Evolutionary conservation across 495 filamentous ascomycete genomes (phyloP), one percentile per base, ranked within the genome.

Genomic region (Chaetomium tenue): DNA sequence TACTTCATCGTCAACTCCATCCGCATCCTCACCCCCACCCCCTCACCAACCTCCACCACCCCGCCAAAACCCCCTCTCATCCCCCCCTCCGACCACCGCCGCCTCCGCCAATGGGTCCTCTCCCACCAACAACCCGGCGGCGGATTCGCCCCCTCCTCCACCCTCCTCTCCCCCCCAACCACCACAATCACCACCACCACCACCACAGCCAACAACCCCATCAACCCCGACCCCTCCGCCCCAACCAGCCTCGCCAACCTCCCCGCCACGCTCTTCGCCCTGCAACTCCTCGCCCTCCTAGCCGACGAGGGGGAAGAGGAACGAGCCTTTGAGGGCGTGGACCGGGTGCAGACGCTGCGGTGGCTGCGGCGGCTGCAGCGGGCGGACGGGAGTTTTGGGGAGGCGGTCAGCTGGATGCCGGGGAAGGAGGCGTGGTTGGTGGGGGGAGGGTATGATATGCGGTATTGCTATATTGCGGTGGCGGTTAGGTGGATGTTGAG

Each of bases 301-400:
- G 89, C 89, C 0, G 90, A 95, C 63, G 85, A 90, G 62, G 74
- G 91, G 53, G 78, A 90, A 61, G 74, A 91, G 55, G 78, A 82
- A 18, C 65, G 71, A 0, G 72, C 74, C 15, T 82, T 79, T 33
- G 62, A 60, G 12, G 75, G 88, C 8, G 86, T 98, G 20, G 85
- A 88, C 69, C 83, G 89, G 62, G 79, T 68, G 51, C 84, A 83
- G 61, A 89, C 88, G 68, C 74, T 97, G 64, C 70, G 75, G 40
- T 95, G 92, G 89, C 78, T 98, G 58, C 82, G 78, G 60, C 84
- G 76, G 63, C 70, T 97, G 76, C 94, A 98, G 81, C 84, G 92
- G 16, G 74, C 77, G 2, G 89, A 97, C 72, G 94, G 94, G 16
- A 93, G 92, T 68, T 98, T 98, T 76, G 95, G 93, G 2, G 92